Conservation (phyloP, 2,329 filamentous ascomycete species). For the Westerdykella sp. region DNA sequence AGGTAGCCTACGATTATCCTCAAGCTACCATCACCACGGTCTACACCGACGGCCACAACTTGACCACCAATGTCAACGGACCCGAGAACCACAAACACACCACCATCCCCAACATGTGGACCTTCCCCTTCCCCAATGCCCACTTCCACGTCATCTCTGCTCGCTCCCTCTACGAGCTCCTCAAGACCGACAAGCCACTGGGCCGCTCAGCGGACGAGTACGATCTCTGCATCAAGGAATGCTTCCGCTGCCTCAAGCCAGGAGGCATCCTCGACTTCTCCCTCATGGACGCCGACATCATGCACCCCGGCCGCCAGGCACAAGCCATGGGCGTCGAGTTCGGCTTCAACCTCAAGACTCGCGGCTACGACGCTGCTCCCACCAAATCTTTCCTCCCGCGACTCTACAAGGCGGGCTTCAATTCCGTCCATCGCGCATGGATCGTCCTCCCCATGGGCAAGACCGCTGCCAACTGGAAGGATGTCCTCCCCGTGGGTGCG, state of each 20-base stretch:
- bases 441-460: conserved; percentile 77
- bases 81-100: conserved; percentile 83
- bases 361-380: conserved; percentile 81
- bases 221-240: conserved; percentile 77
- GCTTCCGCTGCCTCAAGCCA: conserved; percentile 84
- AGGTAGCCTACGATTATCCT: conserved; percentile 78
- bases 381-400: conserved; percentile 75
- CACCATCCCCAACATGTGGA: conserved; percentile 68
- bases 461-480: conserved; percentile 35
- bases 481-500: conserved; percentile 31
- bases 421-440: conserved; percentile 78
- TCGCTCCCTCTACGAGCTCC: conserved; percentile 74
- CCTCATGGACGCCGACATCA: conserved; percentile 82
- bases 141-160: conserved; percentile 91
- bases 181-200: conserved; percentile 59
- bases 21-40: conserved; percentile 84
- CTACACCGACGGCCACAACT: conserved; percentile 49
- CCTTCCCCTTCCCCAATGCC: conserved; percentile 75
- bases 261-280: conserved; percentile 90
- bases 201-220: conserved; percentile 64
- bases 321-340: conserved; percentile 87
- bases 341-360: conserved; percentile 77
- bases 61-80: conserved; percentile 54
- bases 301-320: conserved; percentile 72
- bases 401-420: conserved; percentile 69